Percentiles rank a stretch among this genome's conserved stretches.
These are phyloP conservation scores for Chaetomiaceae sp. DNA, from an alignment of 2,329 filamentous ascomycete genomes.

Conservation along the genomic window DNA sequence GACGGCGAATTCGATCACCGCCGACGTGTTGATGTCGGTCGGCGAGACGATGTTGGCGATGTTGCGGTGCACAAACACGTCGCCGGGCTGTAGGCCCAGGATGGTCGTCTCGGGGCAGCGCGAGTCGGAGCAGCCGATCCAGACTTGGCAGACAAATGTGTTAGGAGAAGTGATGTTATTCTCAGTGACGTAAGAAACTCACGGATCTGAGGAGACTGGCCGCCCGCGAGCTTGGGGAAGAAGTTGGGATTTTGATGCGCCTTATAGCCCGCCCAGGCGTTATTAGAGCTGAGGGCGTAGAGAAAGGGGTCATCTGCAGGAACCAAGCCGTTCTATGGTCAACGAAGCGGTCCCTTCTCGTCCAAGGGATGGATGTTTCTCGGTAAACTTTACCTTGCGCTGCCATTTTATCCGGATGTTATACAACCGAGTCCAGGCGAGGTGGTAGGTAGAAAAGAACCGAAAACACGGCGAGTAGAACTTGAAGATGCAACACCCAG, in stretches of 20 bases:
- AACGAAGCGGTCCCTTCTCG: conserved; percentile 1
- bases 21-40: conserved; percentile 67
- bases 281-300: conserved; percentile 61
- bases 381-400: too few species aligned
- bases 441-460: too few species aligned
- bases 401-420: too few species aligned
- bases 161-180: neutral
- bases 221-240: conserved; percentile 60
- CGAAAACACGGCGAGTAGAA: too few species aligned
- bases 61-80: conserved; percentile 86
- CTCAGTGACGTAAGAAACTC: conserved; percentile 25
- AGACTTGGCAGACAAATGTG: conserved; percentile 46
- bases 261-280: conserved; percentile 62
- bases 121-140: conserved; percentile 83
- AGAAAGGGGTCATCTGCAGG: conserved; percentile 52
- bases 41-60: conserved; percentile 77
- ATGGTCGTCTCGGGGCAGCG: conserved; percentile 79
- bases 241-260: conserved; percentile 61
- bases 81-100: conserved; percentile 70
- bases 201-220: conserved; percentile 61
- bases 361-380: too few species aligned
- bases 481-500: too few species aligned
- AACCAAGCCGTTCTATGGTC: neutral
- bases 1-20: conserved; percentile 77
- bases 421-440: too few species aligned